Base-by-base conservation (phyloP, 805 yeast genomes). In the Pichia phayaonensis region DNA sequence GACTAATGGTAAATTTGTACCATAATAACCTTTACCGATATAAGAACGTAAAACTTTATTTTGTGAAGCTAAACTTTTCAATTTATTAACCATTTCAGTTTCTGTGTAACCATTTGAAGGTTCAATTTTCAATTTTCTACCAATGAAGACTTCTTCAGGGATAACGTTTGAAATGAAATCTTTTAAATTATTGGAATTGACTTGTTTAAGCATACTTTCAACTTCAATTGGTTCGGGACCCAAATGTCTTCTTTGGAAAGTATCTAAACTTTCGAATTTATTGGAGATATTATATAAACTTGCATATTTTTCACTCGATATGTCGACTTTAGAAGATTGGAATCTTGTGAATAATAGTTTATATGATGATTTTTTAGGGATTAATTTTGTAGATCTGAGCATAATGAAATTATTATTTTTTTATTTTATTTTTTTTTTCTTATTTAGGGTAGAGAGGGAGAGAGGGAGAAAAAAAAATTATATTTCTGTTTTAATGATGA, bases 1-100 rank as follows among this genome's bases (percentile, higher is more conserved):
- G 36, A 92, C 97, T 1, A 95, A 85, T 0, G 99, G 99, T 44
- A 88, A 72, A 47, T 79, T 74, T 0, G 98, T 92, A 52, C 95
- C 95, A 59, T 88, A 86, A 69, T 92, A 94, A 40, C 99, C 99
- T 65, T 87, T 86, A 55, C 99, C 99, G 52, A 94, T 92, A 59
- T 83, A 84, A 40, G 90, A 80, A 67, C 80, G 80, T 56, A 78
- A 77, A 36, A 85, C 75, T 60, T 79, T 79, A 72, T 94, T 94
- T 65, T 88, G 83, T 41, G 72, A 63, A 0, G 97, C 97, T 47
- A 94, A 72, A 48, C 73, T 71, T 52, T 77, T 73, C 56, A 92
- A 71, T 56, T 86, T 83, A 1, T 73, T 74, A 40, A 88, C 66
- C 84, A 92, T 83, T 65, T 89, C 84, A 51, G 84, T 75, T 67